phyloP scores from a whole-genome alignment of 305 asterid species.

The Rubia occidens region DNA sequence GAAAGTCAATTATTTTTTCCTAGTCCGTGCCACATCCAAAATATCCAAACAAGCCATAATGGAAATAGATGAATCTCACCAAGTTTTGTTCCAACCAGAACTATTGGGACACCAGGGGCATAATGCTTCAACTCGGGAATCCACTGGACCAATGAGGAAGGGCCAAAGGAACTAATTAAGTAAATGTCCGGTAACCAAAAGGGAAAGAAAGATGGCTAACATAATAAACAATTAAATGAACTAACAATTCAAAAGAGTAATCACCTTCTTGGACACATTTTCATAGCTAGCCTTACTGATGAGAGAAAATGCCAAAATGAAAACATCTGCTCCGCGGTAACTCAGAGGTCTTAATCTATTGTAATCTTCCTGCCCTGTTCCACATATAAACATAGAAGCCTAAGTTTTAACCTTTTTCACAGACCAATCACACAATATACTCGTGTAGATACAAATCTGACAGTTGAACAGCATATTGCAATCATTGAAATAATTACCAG shows the following conservation, averaged over 20 bases:
- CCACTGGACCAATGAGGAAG: slow-evolving; percentile 50
- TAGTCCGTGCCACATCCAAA: not conserved
- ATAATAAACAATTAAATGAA: not conserved
- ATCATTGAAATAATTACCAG: slow-evolving; percentile 47
- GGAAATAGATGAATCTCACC: slow-evolving; percentile 38
- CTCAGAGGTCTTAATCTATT: slow-evolving; percentile 91
- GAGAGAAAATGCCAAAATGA: slow-evolving; percentile 94
- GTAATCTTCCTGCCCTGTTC: slow-evolving; percentile 95
- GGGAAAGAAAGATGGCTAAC: not conserved
- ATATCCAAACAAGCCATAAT: slow-evolving; percentile 4
- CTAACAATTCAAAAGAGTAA: slow-evolving; percentile 2
- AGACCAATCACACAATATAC: not conserved
- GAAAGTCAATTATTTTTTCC: not conserved
- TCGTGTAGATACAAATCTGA: not conserved
- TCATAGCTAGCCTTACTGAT: slow-evolving; percentile 98
- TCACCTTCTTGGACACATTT: slow-evolving; percentile 90
- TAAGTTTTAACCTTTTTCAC: not conserved
- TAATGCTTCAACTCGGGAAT: slow-evolving; percentile 95
- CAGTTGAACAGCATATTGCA: slow-evolving; percentile 5
- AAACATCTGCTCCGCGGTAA: slow-evolving; percentile 98
- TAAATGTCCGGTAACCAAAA: not conserved
- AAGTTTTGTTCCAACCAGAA: slow-evolving; percentile 91
- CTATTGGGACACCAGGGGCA: slow-evolving; percentile 94
- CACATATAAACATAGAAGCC: slow-evolving; percentile 16
- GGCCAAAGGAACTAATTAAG: slow-evolving; percentile 19